Evolutionary conservation across 1,139 yeast species (phyloP), one percentile per base, ranked within the genome.

Genomic region (Kurtzmaniella quercitrusa): DNA sequence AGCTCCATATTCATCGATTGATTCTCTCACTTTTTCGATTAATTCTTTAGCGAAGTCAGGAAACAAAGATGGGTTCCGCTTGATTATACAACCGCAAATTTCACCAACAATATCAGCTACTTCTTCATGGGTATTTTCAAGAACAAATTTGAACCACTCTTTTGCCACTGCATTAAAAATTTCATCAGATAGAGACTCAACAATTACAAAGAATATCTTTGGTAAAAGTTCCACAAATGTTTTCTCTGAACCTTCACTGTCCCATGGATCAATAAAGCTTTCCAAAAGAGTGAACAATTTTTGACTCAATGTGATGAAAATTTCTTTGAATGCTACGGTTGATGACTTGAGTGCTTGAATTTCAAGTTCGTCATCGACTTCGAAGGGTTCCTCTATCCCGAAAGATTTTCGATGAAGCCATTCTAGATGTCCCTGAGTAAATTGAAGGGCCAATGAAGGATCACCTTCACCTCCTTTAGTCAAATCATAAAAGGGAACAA

Each of bases 1-100:
- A 0, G 98, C 97, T 9, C 83, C 87, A 51, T 91, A 87, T 53
- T 85, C 91, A n/a, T 70, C 71, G 18, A 93, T 73, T 56, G 93
- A 96, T 24, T 77, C 81, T 41, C 71, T 70, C 31, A 91, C 82
- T 46, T 75, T 75, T 2, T 70, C 71, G 42, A 75, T 67, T 23
- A 85, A 62, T 21, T 71, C 56, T 1, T 69, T 65, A 41, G 77
- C 72, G 36, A 79, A 63, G 36, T 62, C 61, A 2, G 73, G 67
- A 49, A 83, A 77, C 7, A 76, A 69, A 5, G 59, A 54, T 1
- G 84, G 88, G 41, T 82, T 78, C 39, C 87, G 76, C 50, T 81
- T 80, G 5, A 84, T 79, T 29, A 89, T 60, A 1, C 83, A 77
- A 12, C 89, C 91, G 44, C 89, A 73, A 5, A 89, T 78, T 43